Base-by-base conservation (phyloP, 768 basidiomycete genomes). In the Boletus reticuloceps region DNA sequence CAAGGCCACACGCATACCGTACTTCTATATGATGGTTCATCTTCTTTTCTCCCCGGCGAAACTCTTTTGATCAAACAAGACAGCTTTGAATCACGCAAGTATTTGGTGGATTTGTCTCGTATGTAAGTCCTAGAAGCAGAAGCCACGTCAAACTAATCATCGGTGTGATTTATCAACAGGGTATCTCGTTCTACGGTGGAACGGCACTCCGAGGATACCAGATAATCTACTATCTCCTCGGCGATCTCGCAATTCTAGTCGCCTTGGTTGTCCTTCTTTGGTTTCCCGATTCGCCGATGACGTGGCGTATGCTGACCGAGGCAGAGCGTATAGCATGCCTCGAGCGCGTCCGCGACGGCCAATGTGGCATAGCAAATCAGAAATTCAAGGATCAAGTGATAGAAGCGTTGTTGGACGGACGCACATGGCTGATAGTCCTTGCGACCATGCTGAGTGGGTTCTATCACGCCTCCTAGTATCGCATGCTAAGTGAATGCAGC, bases 221-320 rank as follows among this genome's bases (percentile, higher is more conserved):
- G 34, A 54, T 38, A 17, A 6, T 53, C 16, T 43, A 25, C 25
- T 25, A 25, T 25, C 5, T 25, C 25, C 25, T 25, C 25, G 73
- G 76, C 6, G 72, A 68, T 12, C 63, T 77, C 12, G 74, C 75
- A 0, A 72, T 74, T 54, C 9, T 76, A 16, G 70, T 78, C 29
- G 70, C 69, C 8, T 34, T 72, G 27, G 50, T 57, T 38, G 69
- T 74, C 12, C 53, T 74, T 8, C 53, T 74, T 8, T 77, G 62
- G 66, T 66, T 77, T 4, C 75, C 77, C 4, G 75, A 76, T 59
- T 75, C 72, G 1, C 74, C 73, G 11, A 71, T 74, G 4, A 73
- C 73, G 36, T 75, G 76, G 22, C 62, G 64, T 12, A 62, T 72
- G 46, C 61, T 74, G 7, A 72, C 72, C 4, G 42, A 68, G 37